Base-by-base conservation (phyloP, 2,329 filamentous ascomycete genomes). In the Cercospora janseana region DNA sequence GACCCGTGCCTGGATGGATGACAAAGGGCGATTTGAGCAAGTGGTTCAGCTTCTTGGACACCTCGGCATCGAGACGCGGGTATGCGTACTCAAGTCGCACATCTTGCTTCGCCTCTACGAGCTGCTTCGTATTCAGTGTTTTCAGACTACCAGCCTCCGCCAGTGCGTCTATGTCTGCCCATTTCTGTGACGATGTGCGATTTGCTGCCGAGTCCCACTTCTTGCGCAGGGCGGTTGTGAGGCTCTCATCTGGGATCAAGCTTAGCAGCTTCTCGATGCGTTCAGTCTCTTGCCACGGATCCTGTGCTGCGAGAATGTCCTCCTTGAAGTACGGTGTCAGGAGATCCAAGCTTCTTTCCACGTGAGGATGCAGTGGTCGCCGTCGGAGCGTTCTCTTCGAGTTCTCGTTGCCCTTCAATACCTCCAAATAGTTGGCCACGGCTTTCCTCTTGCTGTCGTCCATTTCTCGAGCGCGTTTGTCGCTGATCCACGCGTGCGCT, bases 41-140 rank as follows among this genome's bases (percentile, higher is more conserved):
- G 79, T 98, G 93, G 74, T 96, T 97, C 50, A 95, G 82, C 69
- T 96, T 95, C 77, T 97, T 97, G 66, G 87, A 93, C 67, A 98
- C 93, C 70, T 95, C 90, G 55, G 93, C 91, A 76, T 98, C 93
- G 47, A 98, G 86, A 29, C 93, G 86, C 3, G 93, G 93, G 70
- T 98, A 98, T 5, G 93, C 96, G 72, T 98, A 97, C 72, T 98
- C 93, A 23, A 98, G 81, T 3, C 97, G 85, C 55, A 98, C 87
- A 66, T 97, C 93, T 69, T 96, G 90, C 72, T 96, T 97, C 16
- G 90, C 89, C 63, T 96, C 88, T 6, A 86, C 79, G 9, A 98
- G 78, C 2, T 85, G 82, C 56, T 79, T 82, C 0, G 64, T 54
- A 4, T 51, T 56, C 2, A 68, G 70, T 7, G 44, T 47, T 60